Base-by-base conservation (phyloP, 345 rosid genomes). In the Eutrema heterophyllum region DNA sequence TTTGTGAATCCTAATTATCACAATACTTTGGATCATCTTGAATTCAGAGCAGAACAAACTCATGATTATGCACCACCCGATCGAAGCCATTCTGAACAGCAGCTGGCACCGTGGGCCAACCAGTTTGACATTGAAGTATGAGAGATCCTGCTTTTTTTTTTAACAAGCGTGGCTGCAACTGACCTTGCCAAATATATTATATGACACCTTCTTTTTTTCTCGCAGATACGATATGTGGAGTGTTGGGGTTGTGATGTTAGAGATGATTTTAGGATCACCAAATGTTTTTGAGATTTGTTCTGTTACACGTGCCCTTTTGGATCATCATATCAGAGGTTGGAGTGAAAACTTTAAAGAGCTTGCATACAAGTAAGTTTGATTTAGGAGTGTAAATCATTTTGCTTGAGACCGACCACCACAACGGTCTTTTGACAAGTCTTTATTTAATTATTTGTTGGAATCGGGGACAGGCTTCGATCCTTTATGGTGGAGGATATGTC, bases 161-260 rank as follows among this genome's bases (percentile, higher is more conserved):
- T 10, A 62, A 43, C 26, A 30, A 60, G 15, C 21, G 43, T 43
- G 59, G 21, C 60, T 63, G 39, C 67, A 54, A 38, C 36, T 21
- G 30, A 48, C 61, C 32, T 32, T 16, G 27, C 46, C 71, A 55
- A 45, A 39, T 63, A 70, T 30, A 48, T 21, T 30, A 26, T 54
- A 41, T 30, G 49, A 64, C 55, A 40, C 64, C 8, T 46, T 30
- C 52, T n/a, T 58, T 55, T 56, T 18, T 33, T 53, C 63, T 76
- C 59, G 77, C 81, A 91, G 97, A 80, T 91, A 91, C 60, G 98
- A 93, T 76, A 88, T 91, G 92, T 93, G 98, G 98, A 86, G 98
- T 68, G 93, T 91, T 67, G 97, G 96, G 66, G 98, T 91, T 70
- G 94, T 94, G 74, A 83, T 89, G 53, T 83, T 94, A 81, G 98